These are phyloP conservation scores for Pyrenochaeta sp. DNA, from an alignment of 2,329 filamentous ascomycete species.

Conservation along the genomic window DNA sequence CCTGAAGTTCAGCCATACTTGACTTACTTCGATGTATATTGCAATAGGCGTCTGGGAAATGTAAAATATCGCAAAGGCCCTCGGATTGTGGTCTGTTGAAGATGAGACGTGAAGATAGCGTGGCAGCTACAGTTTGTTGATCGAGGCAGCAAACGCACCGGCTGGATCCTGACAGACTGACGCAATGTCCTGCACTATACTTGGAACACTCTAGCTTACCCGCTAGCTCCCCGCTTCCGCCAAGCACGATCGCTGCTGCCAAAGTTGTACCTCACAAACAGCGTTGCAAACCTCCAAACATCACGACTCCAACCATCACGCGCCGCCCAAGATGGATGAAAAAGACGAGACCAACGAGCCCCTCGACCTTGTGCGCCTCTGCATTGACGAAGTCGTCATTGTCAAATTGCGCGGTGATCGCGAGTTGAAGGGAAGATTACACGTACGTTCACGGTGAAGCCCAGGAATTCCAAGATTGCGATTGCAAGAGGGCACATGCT, in stretches of 20 bases:
- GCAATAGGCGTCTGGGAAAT: not conserved
- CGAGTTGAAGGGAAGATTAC: constrained; percentile 92
- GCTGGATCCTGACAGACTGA: constrained; percentile 9
- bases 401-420: constrained; percentile 96
- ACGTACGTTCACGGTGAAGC: constrained; percentile 65
- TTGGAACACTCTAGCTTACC: not conserved
- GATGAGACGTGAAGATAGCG: not conserved
- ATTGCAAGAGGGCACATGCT: constrained; percentile 7
- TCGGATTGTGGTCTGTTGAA: not conserved
- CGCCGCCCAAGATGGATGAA: constrained; percentile 75
- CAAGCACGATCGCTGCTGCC: constrained; percentile 23
- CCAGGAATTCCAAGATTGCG: not conserved
- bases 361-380: constrained; percentile 92
- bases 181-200: constrained; percentile 21
- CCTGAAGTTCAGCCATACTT: constrained; percentile 44
- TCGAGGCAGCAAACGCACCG: not conserved
- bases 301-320: constrained; percentile 8
- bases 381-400: constrained; percentile 94
- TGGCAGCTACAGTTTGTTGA: constrained; percentile 5
- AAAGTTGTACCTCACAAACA: constrained; percentile 21
- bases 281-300: constrained; percentile 14
- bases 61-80: constrained; percentile 1
- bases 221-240: constrained; percentile 18
- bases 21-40: not conserved
- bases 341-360: constrained; percentile 84